Evolutionary conservation across 2,329 filamentous ascomycete genomes (phyloP), one percentile per base, ranked within the genome.

Genomic region (Pseudocercospora fuligena): DNA sequence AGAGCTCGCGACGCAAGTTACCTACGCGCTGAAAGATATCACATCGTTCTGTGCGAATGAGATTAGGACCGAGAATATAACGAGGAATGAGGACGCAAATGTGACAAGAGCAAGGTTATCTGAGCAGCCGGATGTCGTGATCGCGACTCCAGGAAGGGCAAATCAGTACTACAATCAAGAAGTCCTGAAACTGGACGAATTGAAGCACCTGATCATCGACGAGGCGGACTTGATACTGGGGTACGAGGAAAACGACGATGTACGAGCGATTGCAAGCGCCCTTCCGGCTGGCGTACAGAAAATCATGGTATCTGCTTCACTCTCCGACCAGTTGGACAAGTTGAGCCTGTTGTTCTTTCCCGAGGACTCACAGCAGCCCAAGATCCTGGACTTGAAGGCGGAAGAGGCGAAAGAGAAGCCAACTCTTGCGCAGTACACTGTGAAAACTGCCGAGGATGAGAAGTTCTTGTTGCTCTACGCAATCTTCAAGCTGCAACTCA

Each of bases 371-470:
- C 66, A 62, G 46, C 61, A 70, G 69, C 94, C 94, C 0, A 89
- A 88, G 1, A 80, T 95, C 51, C 81, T 99, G 71, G 90, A 97
- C 75, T 82, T 99, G 19, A 91, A 95, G 69, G 92, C 97, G 71
- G 87, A 90, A 60, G 92, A 96, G 71, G 74, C 74, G 9, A 70
- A 65, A 31, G 74, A 77, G 62, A 73, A 74, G 68, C 88, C 90
- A 68, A 90, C 89, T 4, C 86, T 98, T 29, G 92, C 89, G 63
- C 95, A 98, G 81, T 97, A 93, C 75, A 89, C 94, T 31, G 91
- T 97, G 70, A 93, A 90, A 86, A 97, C 93, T 72, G 92, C 88
- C n/a, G 95, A 99, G 80, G 94, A 98, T 72, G 95, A 98, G 75
- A 99, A 99, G 77, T 99, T 98, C 75, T 82, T 99, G 43, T 82